Evolutionary conservation across 2,329 filamentous ascomycete genomes (phyloP), one percentile per base, ranked within the genome.

Genomic region (Claviceps cyperi): DNA sequence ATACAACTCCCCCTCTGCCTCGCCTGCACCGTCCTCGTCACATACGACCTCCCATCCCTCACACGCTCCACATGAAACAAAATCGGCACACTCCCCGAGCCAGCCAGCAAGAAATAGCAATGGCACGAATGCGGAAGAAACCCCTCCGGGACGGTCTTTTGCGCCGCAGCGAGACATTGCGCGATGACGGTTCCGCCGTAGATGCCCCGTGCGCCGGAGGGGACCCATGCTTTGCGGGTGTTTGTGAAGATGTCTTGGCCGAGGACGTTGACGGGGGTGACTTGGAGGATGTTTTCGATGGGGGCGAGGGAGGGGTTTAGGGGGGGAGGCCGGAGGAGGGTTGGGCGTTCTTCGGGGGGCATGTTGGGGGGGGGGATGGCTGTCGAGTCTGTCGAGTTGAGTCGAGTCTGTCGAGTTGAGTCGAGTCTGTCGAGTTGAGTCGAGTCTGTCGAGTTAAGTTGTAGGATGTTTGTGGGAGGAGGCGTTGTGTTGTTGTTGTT

Each of bases 91-190:
- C 84, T 80, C 13, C 80, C 76, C 61, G 91, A 86, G 28, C 92
- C 92, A 4, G 91, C 90, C 2, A 97, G 81, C 36, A 98, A 82
- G 66, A 98, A 98, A 73, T 97, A 98, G 77, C 92, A 97, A 76
- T 98, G 92, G 85, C 94, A 96, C 62, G 84, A 91, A 73, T 98
- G 92, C 47, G 92, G 81, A 52, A 82, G 78, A 67, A 95, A 96
- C 63, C 86, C 75, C 24, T 73, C 65, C 0, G 84, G 83, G 2
- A 98, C 86, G 8, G 92, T 98, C 62, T 81, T 80, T 66, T 95
- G 89, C 22, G 88, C 92, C 2, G 92, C 88, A 44, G 85, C 78
- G 24, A 96, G 82, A 60, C 79, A 90, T 74, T 97, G 91, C 46
- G 91, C 90, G 58, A 98, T 96, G 38, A 94, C 89, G 51, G 86